These are phyloP conservation scores for Peniophora sp. DNA, from an alignment of 1,284 basidiomycete species.

Conservation along the genomic window DNA sequence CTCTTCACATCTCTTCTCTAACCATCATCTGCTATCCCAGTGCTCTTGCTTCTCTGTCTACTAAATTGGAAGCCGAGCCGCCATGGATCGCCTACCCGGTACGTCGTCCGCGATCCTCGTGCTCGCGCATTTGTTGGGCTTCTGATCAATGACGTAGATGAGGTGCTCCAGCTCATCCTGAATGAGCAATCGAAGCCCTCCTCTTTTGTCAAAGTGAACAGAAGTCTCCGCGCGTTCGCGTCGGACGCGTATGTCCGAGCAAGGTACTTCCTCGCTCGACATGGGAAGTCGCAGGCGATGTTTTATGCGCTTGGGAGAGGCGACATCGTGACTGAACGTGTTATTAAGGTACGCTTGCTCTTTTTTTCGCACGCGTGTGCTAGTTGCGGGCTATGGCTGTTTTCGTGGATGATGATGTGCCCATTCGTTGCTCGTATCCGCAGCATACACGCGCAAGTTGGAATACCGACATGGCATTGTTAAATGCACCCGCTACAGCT, in stretches of 20 bases:
- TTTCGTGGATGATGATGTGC: too few relatives aligned
- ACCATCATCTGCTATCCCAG: slow-evolving; percentile 34
- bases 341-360: slow-evolving; percentile 56
- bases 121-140: slow-evolving; percentile 1
- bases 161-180: slow-evolving; percentile 65
- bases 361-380: slow-evolving; percentile 6
- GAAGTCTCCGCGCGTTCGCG: slow-evolving; percentile 53
- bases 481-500: too few relatives aligned
- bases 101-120: slow-evolving; percentile 7
- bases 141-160: slow-evolving; percentile 35
- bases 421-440: too few relatives aligned
- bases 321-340: slow-evolving; percentile 51
- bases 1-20: too few relatives aligned
- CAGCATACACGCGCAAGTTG: too few relatives aligned
- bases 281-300: slow-evolving; percentile 59
- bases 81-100: slow-evolving; percentile 15
- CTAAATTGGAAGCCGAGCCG: too few relatives aligned
- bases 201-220: slow-evolving; percentile 45
- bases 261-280: slow-evolving; percentile 64
- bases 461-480: too few relatives aligned
- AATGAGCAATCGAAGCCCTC: slow-evolving; percentile 61
- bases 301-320: slow-evolving; percentile 65
- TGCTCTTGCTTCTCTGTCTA: too few relatives aligned
- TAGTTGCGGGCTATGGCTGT: too few relatives aligned
- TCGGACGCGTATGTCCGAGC: slow-evolving; percentile 67